These are phyloP conservation scores for Notholithocarpus densiflorus DNA, from an alignment of 306 rosid genomes.

Conservation along the genomic window DNA sequence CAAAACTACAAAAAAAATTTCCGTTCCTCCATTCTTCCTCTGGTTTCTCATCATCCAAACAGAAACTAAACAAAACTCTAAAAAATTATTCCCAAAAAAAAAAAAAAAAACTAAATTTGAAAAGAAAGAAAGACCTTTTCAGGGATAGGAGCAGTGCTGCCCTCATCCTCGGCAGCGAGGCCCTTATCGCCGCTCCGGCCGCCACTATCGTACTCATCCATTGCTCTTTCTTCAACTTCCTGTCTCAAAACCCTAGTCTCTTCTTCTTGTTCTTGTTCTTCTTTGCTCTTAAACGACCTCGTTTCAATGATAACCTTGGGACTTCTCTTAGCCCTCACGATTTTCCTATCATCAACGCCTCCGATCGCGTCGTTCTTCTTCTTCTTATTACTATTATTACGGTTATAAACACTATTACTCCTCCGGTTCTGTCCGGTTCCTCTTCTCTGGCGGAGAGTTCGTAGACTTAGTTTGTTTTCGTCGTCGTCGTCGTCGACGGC, in stretches of 20 bases:
- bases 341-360: conserved; percentile 12
- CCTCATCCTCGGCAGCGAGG: conserved; percentile 68
- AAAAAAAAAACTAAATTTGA: background rate
- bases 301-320: background rate
- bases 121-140: conserved; percentile 56
- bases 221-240: conserved; percentile 30
- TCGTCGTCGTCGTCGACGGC: background rate
- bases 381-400: background rate
- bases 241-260: conserved; percentile 29
- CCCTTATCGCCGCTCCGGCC: conserved; percentile 74
- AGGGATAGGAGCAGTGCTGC: conserved; percentile 65
- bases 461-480: conserved; percentile 6
- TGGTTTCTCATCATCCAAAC: background rate
- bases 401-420: background rate
- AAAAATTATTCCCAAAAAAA: background rate
- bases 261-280: conserved; percentile 13
- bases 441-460: conserved; percentile 22
- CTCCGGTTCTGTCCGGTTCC: conserved; percentile 20
- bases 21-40: background rate
- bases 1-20: background rate
- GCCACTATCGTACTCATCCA: conserved; percentile 81
- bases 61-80: background rate
- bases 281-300: conserved; percentile 25
- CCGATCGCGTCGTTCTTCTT: conserved; percentile 35
- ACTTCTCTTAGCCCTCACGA: conserved; percentile 8